Base-by-base conservation (phyloP, 805 yeast species). In the Kodamaea nitidulidarum region DNA sequence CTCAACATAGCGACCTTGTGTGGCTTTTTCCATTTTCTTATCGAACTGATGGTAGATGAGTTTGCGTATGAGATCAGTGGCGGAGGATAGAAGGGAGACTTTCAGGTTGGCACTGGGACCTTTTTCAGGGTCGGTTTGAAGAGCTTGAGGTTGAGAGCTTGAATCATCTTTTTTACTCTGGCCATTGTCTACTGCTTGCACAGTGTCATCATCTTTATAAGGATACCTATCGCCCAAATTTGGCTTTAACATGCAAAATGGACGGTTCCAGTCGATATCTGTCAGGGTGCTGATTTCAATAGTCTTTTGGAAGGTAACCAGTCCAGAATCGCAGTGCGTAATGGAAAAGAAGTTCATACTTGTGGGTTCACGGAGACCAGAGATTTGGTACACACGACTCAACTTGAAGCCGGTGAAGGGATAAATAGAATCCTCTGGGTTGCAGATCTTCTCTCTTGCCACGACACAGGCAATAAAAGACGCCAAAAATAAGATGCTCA, bases 331-430 rank as follows among this genome's bases (percentile, higher is more conserved):
- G 52, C 88, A 81, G 47, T 71, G 78, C 0, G 72, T 61, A 12
- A 81, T 45, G 3, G 71, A 55, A 12, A 79, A 53, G 43, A 66
- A 69, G 41, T 71, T 77, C 39, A 64, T 51, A 40, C 67, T 46
- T 6, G 71, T 66, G 28, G 70, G 58, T n/a, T 14, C 36, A 38
- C 56, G 33, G 15, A 61, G 38, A 21, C 62, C 55, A 33, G 68
- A 71, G 16, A 71, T 52, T 15, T 69, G 63, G 42, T 71, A 73
- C 15, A 73, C 69, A 36, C 81, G 63, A 36, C 71, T 71, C 2
- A 80, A 58, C 40, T 73, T 73, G 48, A 78, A 75, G 0, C 88
- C 88, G 0, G 80, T 66, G 47, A 71, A 81, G 1, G 73, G 69
- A 9, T 59, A 37, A 5, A 46, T 7, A n/a, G 41, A 44, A 15